Conservation (phyloP, 768 basidiomycete genomes). For the Candolleomyces eurysporus region DNA sequence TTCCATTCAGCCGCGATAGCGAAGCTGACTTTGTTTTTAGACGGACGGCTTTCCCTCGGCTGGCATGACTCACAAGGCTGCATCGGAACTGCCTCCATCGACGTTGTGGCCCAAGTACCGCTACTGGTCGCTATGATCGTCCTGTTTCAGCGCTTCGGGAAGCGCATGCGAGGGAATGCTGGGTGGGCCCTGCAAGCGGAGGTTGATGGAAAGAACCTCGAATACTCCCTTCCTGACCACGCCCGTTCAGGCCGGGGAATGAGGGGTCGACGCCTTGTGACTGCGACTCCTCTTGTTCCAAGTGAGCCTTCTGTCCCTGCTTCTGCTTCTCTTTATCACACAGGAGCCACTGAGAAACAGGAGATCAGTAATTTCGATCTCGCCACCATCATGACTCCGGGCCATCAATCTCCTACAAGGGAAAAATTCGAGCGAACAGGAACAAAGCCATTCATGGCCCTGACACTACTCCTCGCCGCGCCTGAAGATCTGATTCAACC, state of each 20-base stretch:
- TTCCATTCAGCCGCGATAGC: not conserved
- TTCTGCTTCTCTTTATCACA: too few relatives aligned
- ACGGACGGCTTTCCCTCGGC: not conserved
- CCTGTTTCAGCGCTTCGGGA: slow-evolving; percentile 1
- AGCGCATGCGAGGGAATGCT: not conserved
- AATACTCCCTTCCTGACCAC: not conserved
- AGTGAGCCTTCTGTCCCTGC: not conserved
- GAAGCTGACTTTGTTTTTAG: not conserved
- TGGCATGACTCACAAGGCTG: slow-evolving; percentile 4
- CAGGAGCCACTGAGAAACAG: too few relatives aligned
- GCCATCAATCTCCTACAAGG: not conserved
- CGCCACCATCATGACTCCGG: slow-evolving; percentile 5
- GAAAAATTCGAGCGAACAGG: slow-evolving; percentile 5
- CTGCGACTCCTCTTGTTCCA: not conserved
- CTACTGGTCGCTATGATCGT: not conserved
- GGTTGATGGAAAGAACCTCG: not conserved
- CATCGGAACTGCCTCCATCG: not conserved
- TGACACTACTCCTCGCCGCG: slow-evolving; percentile 1
- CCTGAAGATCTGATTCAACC: not conserved
- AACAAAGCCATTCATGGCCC: slow-evolving; percentile 11
- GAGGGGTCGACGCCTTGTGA: not conserved
- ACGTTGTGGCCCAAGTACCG: slow-evolving; percentile 1
- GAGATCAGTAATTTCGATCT: too few relatives aligned
- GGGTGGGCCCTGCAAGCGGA: not conserved
- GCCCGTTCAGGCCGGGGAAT: not conserved